A percentile compares a stretch with the other conserved stretches of the same genome.
Evolutionary conservation across 257 asterid species (phyloP).

Genomic region (Jacaranda mimosifolia): DNA sequence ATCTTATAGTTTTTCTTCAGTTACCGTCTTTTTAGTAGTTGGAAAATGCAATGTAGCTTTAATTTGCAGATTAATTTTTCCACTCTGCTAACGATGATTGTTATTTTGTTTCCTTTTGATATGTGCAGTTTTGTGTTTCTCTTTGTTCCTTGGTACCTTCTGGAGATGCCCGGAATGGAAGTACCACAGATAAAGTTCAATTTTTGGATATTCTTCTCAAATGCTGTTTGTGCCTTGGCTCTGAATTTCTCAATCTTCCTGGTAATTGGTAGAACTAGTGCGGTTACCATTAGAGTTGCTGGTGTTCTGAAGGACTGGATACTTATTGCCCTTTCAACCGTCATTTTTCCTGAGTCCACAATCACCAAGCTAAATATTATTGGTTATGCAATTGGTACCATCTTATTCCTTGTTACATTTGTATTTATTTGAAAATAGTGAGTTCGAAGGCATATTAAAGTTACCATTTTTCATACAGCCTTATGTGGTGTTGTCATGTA

Average conservation of each 20-base stretch:
- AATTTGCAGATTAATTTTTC: constrained; percentile 18
- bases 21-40: constrained; percentile 15
- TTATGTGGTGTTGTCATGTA: constrained; percentile 84
- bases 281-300: constrained; percentile 96
- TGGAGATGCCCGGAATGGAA: constrained; percentile 97
- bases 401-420: constrained; percentile 27
- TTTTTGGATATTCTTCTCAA: constrained; percentile 95
- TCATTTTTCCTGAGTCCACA: constrained; percentile 90
- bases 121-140: constrained; percentile 89
- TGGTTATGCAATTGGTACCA: constrained; percentile 93
- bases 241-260: constrained; percentile 95
- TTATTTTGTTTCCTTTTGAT: constrained; percentile 15
- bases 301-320: constrained; percentile 99
- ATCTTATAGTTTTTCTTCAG: background rate
- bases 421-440: constrained; percentile 16
- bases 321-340: constrained; percentile 89
- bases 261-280: constrained; percentile 98
- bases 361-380: constrained; percentile 85
- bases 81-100: constrained; percentile 10
- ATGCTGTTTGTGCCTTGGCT: constrained; percentile 93
- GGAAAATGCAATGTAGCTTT: constrained; percentile 24
- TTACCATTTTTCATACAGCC: constrained; percentile 60
- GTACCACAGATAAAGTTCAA: constrained; percentile 86
- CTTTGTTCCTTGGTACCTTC: constrained; percentile 93
- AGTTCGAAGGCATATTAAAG: constrained; percentile 22